These are phyloP conservation scores for Ceratobasidium sp. DNA, from an alignment of 1,284 basidiomycete species.

Conservation along the genomic window DNA sequence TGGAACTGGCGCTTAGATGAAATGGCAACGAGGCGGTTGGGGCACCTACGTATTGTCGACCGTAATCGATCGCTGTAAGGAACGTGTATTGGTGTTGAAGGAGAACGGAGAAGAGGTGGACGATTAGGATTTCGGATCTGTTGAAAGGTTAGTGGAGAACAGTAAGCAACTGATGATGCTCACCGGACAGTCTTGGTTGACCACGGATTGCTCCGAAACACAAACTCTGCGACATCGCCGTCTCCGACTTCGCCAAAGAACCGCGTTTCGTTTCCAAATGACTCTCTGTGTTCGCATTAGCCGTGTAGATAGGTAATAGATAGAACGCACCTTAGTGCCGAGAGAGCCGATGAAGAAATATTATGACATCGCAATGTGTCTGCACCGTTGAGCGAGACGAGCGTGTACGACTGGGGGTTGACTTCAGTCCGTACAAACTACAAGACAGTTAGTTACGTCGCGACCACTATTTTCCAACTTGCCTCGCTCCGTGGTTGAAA, in stretches of 20 bases:
- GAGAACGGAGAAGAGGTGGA: conserved; percentile 67
- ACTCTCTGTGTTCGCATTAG: conserved; percentile 1
- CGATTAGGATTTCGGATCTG: conserved; percentile 65
- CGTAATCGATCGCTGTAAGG: conserved; percentile 75
- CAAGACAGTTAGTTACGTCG: neutral
- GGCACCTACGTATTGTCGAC: conserved; percentile 69
- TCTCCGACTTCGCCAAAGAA: conserved; percentile 23
- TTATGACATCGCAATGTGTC: conserved; percentile 27
- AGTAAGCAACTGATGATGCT: neutral
- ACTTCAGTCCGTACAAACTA: conserved; percentile 18
- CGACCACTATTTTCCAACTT: neutral
- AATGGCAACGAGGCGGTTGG: conserved; percentile 67
- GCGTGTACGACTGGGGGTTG: conserved; percentile 23
- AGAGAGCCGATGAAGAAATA: conserved; percentile 10
- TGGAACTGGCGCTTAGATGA: neutral
- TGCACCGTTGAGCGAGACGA: conserved; percentile 32
- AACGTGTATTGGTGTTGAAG: conserved; percentile 68
- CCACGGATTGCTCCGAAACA: conserved; percentile 22
- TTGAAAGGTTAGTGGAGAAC: neutral
- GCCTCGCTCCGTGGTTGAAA: conserved; percentile 34
- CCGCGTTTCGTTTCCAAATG: conserved; percentile 18
- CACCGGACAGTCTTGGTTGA: conserved; percentile 20
- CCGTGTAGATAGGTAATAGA: neutral
- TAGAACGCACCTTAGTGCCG: conserved; percentile 13
- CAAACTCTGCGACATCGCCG: conserved; percentile 21